Percentiles rank a stretch among this genome's conserved stretches.
phyloP scores from a whole-genome alignment of 2,329 filamentous ascomycete genomes.

The Arthrinium puccinioides region DNA sequence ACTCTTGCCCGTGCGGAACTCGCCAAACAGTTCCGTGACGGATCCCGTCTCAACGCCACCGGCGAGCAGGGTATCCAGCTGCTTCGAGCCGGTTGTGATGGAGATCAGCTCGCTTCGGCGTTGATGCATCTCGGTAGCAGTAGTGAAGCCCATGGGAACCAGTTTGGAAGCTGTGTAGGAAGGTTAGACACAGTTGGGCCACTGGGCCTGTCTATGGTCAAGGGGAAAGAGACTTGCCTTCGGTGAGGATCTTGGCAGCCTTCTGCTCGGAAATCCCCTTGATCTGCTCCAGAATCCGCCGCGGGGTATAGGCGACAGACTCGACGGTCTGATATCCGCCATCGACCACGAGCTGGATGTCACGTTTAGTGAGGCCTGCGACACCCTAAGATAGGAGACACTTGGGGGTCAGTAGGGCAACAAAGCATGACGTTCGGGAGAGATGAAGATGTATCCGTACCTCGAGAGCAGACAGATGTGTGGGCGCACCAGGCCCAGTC shows the following conservation, averaged over 20 bases:
- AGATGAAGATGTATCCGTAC: constrained; percentile 38
- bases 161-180: constrained; percentile 84
- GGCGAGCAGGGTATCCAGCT: constrained; percentile 88
- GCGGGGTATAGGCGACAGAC: constrained; percentile 86
- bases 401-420: neutral
- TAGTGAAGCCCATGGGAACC: constrained; percentile 98
- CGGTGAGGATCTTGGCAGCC: constrained; percentile 80
- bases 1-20: constrained; percentile 96
- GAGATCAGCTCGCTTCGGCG: constrained; percentile 94
- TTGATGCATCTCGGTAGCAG: constrained; percentile 97
- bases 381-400: constrained; percentile 60
- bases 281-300: constrained; percentile 80
- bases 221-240: constrained; percentile 58
- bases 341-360: constrained; percentile 88
- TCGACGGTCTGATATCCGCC: constrained; percentile 95
- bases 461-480: constrained; percentile 78
- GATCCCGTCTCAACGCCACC: constrained; percentile 95
- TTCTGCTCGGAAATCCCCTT: constrained; percentile 98
- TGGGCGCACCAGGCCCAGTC: constrained; percentile 86
- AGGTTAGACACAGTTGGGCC: too few species aligned
- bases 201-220: too few species aligned
- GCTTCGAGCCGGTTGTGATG: constrained; percentile 96
- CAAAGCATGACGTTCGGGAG: neutral
- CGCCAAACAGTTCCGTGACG: constrained; percentile 95
- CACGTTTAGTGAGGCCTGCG: constrained; percentile 83